Conservation (phyloP, 2,329 filamentous ascomycete species). For the Aspergillus intermedius region DNA sequence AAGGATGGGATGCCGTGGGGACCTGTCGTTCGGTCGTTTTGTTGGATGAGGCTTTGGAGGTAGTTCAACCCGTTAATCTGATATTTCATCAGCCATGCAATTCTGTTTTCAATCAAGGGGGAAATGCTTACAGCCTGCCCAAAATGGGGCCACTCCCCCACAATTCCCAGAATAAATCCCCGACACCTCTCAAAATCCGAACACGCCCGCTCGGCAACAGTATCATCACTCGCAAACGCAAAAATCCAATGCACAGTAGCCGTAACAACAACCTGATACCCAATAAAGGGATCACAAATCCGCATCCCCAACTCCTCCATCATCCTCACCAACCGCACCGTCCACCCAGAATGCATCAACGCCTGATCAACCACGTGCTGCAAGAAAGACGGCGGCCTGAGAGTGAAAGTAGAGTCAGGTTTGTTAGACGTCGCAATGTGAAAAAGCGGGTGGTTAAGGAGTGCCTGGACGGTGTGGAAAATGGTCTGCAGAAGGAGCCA, state of each 20-base stretch:
- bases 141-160: slow-evolving; percentile 1
- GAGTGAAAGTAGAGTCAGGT: neutral
- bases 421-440: slow-evolving; percentile 1
- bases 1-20: neutral
- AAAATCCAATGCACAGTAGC: slow-evolving; percentile 7
- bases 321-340: neutral
- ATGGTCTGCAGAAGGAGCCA: slow-evolving; percentile 4
- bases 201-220: neutral
- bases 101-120: neutral
- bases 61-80: neutral
- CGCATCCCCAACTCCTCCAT: slow-evolving; percentile 1
- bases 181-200: neutral
- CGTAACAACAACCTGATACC: neutral
- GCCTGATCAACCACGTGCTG: slow-evolving; percentile 6
- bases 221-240: slow-evolving; percentile 4
- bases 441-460: slow-evolving; percentile 5
- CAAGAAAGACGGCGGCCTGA: slow-evolving; percentile 1
- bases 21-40: neutral
- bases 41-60: neutral
- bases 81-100: neutral
- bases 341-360: slow-evolving; percentile 5
- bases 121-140: neutral
- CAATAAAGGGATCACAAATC: slow-evolving; percentile 5
- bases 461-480: slow-evolving; percentile 1
- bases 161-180: neutral